phyloP scores from a whole-genome alignment of 106 monocot genomes.

The Vanilla planifolia region DNA sequence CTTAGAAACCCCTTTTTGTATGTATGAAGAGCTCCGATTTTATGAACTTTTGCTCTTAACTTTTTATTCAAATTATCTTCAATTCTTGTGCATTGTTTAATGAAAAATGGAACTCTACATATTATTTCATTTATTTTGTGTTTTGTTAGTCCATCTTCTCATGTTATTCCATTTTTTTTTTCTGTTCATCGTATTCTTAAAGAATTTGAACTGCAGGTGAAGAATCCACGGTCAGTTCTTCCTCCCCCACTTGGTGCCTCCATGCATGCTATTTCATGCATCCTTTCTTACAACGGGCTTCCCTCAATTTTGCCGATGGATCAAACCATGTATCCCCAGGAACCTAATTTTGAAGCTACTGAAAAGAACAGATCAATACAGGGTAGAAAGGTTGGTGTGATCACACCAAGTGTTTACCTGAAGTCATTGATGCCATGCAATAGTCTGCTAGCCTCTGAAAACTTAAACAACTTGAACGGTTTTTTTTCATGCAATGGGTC shows the following conservation, averaged over 20 bases:
- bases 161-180: no score
- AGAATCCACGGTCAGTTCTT: slow-evolving; percentile 42
- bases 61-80: no score
- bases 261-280: slow-evolving; percentile 71
- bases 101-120: no score
- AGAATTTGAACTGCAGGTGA: slow-evolving; percentile 45
- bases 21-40: no score
- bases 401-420: slow-evolving; percentile 29
- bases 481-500: no score
- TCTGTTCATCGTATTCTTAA: no score
- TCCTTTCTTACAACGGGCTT: slow-evolving; percentile 71
- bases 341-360: slow-evolving; percentile 1
- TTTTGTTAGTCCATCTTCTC: no score
- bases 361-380: not conserved
- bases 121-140: no score
- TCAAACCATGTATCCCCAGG: slow-evolving; percentile 9
- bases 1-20: no score
- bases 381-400: slow-evolving; percentile 18
- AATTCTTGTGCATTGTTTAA: no score
- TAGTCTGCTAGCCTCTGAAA: not conserved
- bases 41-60: no score
- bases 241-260: slow-evolving; percentile 82
- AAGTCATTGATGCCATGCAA: slow-evolving; percentile 33
- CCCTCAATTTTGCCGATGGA: slow-evolving; percentile 23
- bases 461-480: not conserved